Evolutionary conservation across 352 stramenopile genomes (phyloP).

Genomic region (Nothophytophthora sp.): DNA sequence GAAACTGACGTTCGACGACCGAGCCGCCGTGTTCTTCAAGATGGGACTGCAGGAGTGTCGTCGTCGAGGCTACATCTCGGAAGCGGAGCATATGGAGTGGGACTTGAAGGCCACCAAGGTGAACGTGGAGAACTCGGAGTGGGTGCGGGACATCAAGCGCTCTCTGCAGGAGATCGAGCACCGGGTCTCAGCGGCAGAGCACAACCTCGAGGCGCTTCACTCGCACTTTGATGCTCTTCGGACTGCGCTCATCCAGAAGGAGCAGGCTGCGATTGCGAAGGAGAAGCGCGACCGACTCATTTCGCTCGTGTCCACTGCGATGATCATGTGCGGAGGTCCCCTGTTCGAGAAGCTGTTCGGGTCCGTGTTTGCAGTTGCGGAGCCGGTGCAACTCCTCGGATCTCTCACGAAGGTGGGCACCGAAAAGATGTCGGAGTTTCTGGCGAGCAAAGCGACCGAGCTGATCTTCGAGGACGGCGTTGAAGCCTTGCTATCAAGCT

Average conservation of each 20-base stretch:
- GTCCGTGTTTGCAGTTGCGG: background rate
- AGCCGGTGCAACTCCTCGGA: conserved; percentile 6
- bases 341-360: conserved; percentile 5
- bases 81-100: conserved; percentile 22
- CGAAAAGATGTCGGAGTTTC: conserved; percentile 4
- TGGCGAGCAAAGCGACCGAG: conserved; percentile 7
- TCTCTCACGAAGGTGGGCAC: too few species aligned
- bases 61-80: conserved; percentile 5
- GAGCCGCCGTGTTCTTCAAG: conserved; percentile 34
- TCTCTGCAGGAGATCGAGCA: conserved; percentile 14
- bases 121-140: conserved; percentile 35
- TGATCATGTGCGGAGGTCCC: conserved; percentile 10
- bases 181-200: background rate
- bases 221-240: conserved; percentile 6
- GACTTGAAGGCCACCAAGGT: conserved; percentile 34
- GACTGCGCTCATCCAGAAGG: background rate
- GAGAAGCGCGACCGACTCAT: background rate
- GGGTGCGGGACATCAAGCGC: conserved; percentile 35
- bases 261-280: conserved; percentile 1
- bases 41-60: conserved; percentile 25
- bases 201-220: conserved; percentile 1
- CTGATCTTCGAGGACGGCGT: conserved; percentile 9
- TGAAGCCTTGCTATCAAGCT: conserved; percentile 4
- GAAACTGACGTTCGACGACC: conserved; percentile 35
- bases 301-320: conserved; percentile 5